Base-by-base conservation (phyloP, 1,284 basidiomycete genomes). In the Sanghuangporus sanghuang region DNA sequence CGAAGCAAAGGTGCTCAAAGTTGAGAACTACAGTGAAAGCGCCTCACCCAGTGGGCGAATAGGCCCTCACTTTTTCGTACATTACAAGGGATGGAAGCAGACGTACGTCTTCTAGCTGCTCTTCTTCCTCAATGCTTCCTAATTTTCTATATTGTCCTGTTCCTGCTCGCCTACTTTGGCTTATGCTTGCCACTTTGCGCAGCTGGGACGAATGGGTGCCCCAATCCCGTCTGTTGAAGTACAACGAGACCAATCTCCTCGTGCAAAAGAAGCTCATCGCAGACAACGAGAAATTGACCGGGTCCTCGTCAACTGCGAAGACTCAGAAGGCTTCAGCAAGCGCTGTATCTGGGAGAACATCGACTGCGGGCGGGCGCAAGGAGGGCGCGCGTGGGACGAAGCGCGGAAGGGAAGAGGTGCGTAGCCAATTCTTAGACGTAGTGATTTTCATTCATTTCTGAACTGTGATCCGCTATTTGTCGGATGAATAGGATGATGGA, bases 171-270 rank as follows among this genome's bases (percentile, higher is more conserved):
- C 64, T 63, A 36, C 54, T 50, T n/a, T 35, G 4, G 59, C 36
- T 54, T 55, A 27, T 23, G 50, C 61, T 14, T 27, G 16, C 36
- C 14, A 36, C 6, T 18, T 11, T 40, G 39, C 42, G 35, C 69
- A 96, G 93, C 66, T 98, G 96, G 96, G 96, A 98, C 77, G 96
- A 99, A 81, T 98, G 95, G 95, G 96, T 98, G 0, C 91, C 93
- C 0, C 84, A 87, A 50, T 75, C 76, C 18, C 89, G 97, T 4
- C 78, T 98, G 55, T 81, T 98, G 63, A 98, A 98, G 75, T 82
- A 85, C 70, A 95, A 91, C 72, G 94, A 97, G 67, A 81, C 84
- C 52, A 96, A 95, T 69, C 79, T 96, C 48, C 82, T 84, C n/a
- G 80, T 89, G 67, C 94, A 98, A 73, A 92, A 89, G 74, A 75